A percentile compares a stretch with the other conserved stretches of the same genome.
These are phyloP conservation scores for Colletotrichum endophyticum DNA, from an alignment of 2,329 filamentous ascomycete genomes.

Conservation along the genomic window DNA sequence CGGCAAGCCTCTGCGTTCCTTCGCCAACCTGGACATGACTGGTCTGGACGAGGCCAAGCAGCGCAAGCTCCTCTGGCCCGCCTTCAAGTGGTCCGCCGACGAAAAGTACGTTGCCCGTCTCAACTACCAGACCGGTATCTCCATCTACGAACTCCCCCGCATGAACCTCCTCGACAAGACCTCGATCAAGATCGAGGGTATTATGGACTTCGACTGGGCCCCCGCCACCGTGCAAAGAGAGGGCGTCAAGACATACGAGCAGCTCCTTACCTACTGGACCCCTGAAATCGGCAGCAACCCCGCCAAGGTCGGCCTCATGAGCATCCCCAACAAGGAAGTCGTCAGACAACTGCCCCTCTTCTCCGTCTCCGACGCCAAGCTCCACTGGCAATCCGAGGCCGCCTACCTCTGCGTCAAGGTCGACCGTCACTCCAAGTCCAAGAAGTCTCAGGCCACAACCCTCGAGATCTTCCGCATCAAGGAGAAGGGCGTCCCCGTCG, in stretches of 20 bases:
- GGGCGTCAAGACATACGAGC: slow-evolving; percentile 89
- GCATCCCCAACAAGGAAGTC: slow-evolving; percentile 91
- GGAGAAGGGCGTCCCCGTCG: slow-evolving; percentile 97
- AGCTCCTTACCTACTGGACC: slow-evolving; percentile 98
- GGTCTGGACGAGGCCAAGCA: slow-evolving; percentile 67
- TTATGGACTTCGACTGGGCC: slow-evolving; percentile 98
- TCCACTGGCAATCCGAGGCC: slow-evolving; percentile 97
- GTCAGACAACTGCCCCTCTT: slow-evolving; percentile 96
- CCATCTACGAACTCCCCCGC: slow-evolving; percentile 85
- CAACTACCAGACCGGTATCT: slow-evolving; percentile 86
- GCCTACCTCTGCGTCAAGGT: slow-evolving; percentile 98
- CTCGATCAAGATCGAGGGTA: slow-evolving; percentile 93
- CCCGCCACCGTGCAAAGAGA: slow-evolving; percentile 83
- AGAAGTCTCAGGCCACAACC: slow-evolving; percentile 96
- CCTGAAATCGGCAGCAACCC: slow-evolving; percentile 98
- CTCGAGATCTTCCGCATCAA: slow-evolving; percentile 97
- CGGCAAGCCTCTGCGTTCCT: slow-evolving; percentile 87
- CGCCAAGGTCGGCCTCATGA: slow-evolving; percentile 96
- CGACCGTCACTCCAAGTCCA: slow-evolving; percentile 97
- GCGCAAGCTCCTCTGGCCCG: slow-evolving; percentile 96
- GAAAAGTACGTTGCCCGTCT: slow-evolving; percentile 96
- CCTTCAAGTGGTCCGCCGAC: slow-evolving; percentile 99
- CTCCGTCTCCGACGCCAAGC: slow-evolving; percentile 95
- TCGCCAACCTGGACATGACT: slow-evolving; percentile 82
- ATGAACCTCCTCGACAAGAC: slow-evolving; percentile 93